Evolutionary conservation across 176 grass and related monocot genomes (phyloP), one percentile per base, ranked within the genome.

Genomic region (Phoenix dactylifera): DNA sequence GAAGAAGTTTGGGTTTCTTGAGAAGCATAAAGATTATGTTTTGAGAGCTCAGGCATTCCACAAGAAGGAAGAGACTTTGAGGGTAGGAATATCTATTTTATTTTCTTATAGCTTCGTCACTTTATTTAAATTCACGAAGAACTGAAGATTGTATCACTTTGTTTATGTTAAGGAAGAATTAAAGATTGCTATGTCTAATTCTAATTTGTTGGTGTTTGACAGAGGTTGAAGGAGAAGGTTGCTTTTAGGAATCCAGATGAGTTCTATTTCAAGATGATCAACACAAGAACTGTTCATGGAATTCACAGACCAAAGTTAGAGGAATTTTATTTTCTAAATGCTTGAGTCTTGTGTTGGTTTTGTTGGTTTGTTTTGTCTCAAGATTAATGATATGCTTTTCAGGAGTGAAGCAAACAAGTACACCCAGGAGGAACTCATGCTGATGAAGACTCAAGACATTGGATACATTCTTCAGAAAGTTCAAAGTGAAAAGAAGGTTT

Each of bases 191-290:
- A 44, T 44, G 35, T 44, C 35, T 12, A 14, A 44, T 10, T 14
- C 9, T 44, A 44, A 44, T 44, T 44, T 44, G 9, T 44, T 44
- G 48, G 3, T 2, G 19, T 14, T 15, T 76, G 63, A 20, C 71
- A 98, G 93, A 86, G 62, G 81, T 60, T 98, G 26, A 89, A 54
- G 74, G 93, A 92, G 26, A 98, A 98, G 73, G 88, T 88, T 28
- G 18, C 79, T 16, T 65, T 70, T 58, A 98, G 49, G 61, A 98
- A 98, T 63, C 88, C 84, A 30, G 84, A 92, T 92, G 93, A 98
- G 67, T 92, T 98, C 60, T 83, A 89, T 30, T 98, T 98, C 74
- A 98, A 83, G 74, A 98, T 98, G 93, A 64, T 92, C 66, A 84
- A 98, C 29, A 92, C 70, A 25, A 82, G 18, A 68, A 85, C 70